Evolutionary conservation across 768 basidiomycete species (phyloP), one percentile per base, ranked within the genome.

Genomic region (Boletus subparvulus): DNA sequence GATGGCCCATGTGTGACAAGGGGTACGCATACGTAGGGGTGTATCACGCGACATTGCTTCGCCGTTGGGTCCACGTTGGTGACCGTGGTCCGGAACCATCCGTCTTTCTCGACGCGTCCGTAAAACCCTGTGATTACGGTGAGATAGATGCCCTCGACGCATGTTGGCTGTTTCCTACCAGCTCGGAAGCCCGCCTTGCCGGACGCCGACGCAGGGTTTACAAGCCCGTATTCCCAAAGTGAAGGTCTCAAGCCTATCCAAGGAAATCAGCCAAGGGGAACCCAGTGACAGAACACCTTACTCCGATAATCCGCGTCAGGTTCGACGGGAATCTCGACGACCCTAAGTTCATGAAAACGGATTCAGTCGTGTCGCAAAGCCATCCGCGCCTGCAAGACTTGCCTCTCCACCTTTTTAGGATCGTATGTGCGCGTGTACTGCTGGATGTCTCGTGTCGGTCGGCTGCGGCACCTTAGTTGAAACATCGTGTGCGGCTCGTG

Each of bases 21-120:
- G 17, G 9, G 45, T 17, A n/a, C 47, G 62, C 82, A 52, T 69
- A 88, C 87, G 52, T 76, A 78, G 9, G 89, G 87, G 63, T 90
- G 80, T 11, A 92, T 73, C 14, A 92, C 85, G 40, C 76, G 77
- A 58, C 80, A 80, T 61, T 92, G 90, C 66, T 91, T 92, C 5
- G 88, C 90, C 2, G 83, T 90, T 0, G 90, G 89, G 49, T 85
- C 83, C 40, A 92, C 78, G 55, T 92, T 91, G 0, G 88, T 90
- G 14, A 90, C 86, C 0, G 85, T 91, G 0, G 90, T 91, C 40
- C 80, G 81, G 64, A 92, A 92, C 63, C 78, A 83, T 9, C 65
- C 64, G 21, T 81, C 66, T 49, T 72, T 68, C 57, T 86, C 80
- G 14, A 91, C 73, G 9, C 90, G 81, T 7, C 84, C 86, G 58